Base-by-base conservation (phyloP, 805 yeast species). In the Starmerella roubikii region DNA sequence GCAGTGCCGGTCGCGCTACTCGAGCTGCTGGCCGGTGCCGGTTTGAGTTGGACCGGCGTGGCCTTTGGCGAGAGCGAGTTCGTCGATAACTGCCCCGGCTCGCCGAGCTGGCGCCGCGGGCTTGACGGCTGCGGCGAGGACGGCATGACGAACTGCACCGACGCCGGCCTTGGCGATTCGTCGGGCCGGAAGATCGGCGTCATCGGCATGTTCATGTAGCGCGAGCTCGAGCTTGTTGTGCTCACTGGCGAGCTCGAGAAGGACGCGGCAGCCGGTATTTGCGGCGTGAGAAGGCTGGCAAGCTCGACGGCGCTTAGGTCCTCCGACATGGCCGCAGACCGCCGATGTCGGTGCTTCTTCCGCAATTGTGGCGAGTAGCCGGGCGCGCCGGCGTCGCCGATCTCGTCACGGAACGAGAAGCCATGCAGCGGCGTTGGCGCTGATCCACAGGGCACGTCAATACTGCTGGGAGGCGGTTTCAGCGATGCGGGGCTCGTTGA, bases 251-350 rank as follows among this genome's bases (percentile, higher is more conserved):
- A 20, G 30, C 30, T 22, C 10, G 30, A 5, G 37, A n/a, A 17
- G 28, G n/a, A 2, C 34, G 19, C n/a, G 9, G 29, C 13, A 22
- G 9, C 19, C 12, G 42, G 38, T 3, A 35, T 23, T 21, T 32
- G 45, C 26, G 47, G 40, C 15, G 42, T 30, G 15, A 32, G 29
- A 22, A 45, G 38, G n/a, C 39, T 30, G 4, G 45, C 34, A 19
- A 46, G 26, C 28, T 47, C 49, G 4, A 37, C 34, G 18, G 47
- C 38, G 19, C 42, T 35, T 23, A 52, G 43, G 38, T 52, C 55
- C 26, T 52, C 55, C 12, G 54, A 51, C 39, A 52, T 47, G 8
- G 55, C 55, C 3, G 50, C 55, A 20, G 51, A 46, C n/a, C 55
- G 49, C 16, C 55, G 46, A 38, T 52, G 55, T 16, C 43, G 46